Percentiles rank a stretch among this genome's conserved stretches.
Conservation (phyloP, 2,329 filamentous ascomycete species). For the Tolypocladium pustulatum region DNA sequence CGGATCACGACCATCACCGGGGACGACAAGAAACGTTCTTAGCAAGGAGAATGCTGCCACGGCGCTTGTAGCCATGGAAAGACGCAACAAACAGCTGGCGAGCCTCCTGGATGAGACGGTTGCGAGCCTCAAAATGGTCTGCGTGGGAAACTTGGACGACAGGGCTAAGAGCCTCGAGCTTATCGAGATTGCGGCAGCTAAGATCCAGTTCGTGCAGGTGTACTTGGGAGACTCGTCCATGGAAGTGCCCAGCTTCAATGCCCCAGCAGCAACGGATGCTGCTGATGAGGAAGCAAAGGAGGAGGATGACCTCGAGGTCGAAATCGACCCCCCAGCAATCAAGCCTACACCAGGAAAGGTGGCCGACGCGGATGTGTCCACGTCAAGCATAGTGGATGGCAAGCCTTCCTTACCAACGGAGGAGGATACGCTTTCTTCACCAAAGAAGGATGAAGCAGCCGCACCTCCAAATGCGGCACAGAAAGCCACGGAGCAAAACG, state of each 20-base stretch:
- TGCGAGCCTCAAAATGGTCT: constrained; percentile 49
- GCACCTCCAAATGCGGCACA: background rate
- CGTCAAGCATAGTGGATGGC: background rate
- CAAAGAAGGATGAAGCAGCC: background rate
- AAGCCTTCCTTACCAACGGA: background rate
- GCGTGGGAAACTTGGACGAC: constrained; percentile 37
- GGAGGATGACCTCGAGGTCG: background rate
- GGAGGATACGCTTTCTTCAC: background rate
- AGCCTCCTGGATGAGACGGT: constrained; percentile 59
- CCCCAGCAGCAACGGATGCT: background rate
- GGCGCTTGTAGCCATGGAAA: constrained; percentile 44
- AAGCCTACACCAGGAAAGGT: background rate
- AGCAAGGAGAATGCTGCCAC: constrained; percentile 20
- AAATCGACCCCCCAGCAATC: background rate
- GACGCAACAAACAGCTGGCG: constrained; percentile 56
- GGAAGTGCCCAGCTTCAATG: constrained; percentile 25
- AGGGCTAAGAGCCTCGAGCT: constrained; percentile 38
- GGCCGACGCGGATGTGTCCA: background rate
- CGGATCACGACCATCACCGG: constrained; percentile 35
- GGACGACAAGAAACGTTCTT: constrained; percentile 23
- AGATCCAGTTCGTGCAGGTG: constrained; percentile 53
- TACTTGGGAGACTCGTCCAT: constrained; percentile 49
- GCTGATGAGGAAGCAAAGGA: background rate
- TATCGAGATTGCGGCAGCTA: constrained; percentile 50
- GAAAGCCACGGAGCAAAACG: background rate